Evolutionary conservation across 2,329 filamentous ascomycete species (phyloP).

Genomic region (Sporothrix variecibatus): DNA sequence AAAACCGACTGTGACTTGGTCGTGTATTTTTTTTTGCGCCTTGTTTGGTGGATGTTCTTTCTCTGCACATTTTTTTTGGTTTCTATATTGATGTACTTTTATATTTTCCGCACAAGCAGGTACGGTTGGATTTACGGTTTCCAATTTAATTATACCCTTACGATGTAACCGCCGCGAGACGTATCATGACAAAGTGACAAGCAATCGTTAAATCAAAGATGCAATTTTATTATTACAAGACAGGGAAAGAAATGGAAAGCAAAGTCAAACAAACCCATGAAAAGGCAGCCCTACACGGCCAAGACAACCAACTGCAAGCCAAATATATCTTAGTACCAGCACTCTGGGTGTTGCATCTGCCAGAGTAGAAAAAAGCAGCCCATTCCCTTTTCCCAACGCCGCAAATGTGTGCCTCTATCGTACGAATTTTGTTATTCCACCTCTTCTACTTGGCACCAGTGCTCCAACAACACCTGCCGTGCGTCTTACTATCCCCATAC

Average conservation of each 20-base stretch:
- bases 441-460: background rate
- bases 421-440: background rate
- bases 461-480: background rate
- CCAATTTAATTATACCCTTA: background rate
- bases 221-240: background rate
- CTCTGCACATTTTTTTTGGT: background rate
- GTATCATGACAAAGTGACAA: background rate
- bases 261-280: background rate
- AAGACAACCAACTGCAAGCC: background rate
- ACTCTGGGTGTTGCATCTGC: background rate
- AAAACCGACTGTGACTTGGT: background rate
- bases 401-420: background rate
- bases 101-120: background rate
- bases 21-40: background rate
- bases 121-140: background rate
- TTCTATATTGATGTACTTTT: background rate
- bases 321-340: background rate
- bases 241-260: background rate
- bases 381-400: slow-evolving; percentile 9
- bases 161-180: background rate
- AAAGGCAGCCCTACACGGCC: background rate
- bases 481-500: background rate
- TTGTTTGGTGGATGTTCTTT: background rate
- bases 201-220: background rate
- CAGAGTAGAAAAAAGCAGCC: background rate